Evolutionary conservation across 2,329 filamentous ascomycete species (phyloP).

Genomic region (Cercospora zeae-maydis): DNA sequence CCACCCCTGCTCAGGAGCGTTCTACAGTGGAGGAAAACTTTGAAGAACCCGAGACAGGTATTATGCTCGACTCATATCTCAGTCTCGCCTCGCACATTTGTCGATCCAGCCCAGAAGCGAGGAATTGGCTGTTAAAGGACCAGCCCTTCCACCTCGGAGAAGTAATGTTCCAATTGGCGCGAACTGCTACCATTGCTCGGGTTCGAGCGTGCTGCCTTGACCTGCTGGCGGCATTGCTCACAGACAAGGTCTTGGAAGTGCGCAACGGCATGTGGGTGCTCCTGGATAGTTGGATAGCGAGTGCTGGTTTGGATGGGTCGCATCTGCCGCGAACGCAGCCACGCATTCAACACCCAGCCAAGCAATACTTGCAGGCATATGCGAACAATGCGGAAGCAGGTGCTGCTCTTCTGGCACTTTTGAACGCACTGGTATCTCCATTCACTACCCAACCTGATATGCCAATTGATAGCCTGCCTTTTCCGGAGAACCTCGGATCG

Average conservation of each 20-base stretch:
- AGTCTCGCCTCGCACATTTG: conserved; percentile 81
- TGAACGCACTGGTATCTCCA: conserved; percentile 69
- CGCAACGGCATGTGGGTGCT: conserved; percentile 74
- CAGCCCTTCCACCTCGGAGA: conserved; percentile 66
- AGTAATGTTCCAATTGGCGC: conserved; percentile 73
- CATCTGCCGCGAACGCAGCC: conserved; percentile 18
- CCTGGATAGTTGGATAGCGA: conserved; percentile 75
- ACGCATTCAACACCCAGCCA: conserved; percentile 25
- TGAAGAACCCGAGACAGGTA: conserved; percentile 88
- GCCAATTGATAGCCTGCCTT: conserved; percentile 69
- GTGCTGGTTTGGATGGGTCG: conserved; percentile 35
- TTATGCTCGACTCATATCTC: conserved; percentile 94
- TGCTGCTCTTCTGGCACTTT: conserved; percentile 74
- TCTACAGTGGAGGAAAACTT: conserved; percentile 36
- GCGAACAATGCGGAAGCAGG: conserved; percentile 40
- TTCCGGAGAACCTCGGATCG: conserved; percentile 79
- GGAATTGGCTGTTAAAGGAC: conserved; percentile 68
- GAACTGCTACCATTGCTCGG: conserved; percentile 69
- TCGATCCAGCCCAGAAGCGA: conserved; percentile 66
- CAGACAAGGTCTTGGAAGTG: conserved; percentile 65
- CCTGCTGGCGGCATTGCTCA: conserved; percentile 70
- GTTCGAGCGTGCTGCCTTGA: conserved; percentile 81
- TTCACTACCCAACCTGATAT: conserved; percentile 58
- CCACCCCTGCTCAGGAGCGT: conserved; percentile 47
- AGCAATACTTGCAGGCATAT: conserved; percentile 33